A percentile compares a stretch with the other conserved stretches of the same genome.
Conservation (phyloP, 2,329 filamentous ascomycete genomes). For the Chrysoporthe cubensis region DNA sequence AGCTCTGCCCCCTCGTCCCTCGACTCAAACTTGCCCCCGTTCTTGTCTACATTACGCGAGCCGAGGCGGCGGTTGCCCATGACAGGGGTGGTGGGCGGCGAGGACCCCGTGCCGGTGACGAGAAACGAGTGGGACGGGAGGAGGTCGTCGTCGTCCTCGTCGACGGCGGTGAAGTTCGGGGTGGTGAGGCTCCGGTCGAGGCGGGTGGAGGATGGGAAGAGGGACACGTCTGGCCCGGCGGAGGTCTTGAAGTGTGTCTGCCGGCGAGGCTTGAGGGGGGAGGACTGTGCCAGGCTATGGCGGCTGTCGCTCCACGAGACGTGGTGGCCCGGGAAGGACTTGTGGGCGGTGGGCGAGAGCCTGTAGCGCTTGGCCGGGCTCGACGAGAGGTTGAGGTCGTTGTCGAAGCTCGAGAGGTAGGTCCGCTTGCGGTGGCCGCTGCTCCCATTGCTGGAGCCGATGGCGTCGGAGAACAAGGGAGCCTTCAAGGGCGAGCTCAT, state of each 20-base stretch:
- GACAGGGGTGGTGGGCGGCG: conserved; percentile 85
- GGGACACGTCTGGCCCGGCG: conserved; percentile 74
- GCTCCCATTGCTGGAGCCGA: conserved; percentile 71
- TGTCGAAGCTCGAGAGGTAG: conserved; percentile 63
- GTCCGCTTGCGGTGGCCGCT: conserved; percentile 68
- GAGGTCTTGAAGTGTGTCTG: conserved; percentile 75
- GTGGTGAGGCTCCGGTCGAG: conserved; percentile 66
- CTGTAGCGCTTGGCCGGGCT: conserved; percentile 73
- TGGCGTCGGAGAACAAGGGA: conserved; percentile 81
- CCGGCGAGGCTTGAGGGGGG: conserved; percentile 78
- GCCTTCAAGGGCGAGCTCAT: conserved; percentile 86
- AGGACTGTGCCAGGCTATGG: conserved; percentile 72
- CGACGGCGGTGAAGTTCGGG: conserved; percentile 64
- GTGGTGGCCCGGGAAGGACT: conserved; percentile 56
- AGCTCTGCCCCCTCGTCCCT: conserved; percentile 83
- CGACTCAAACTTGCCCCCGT: conserved; percentile 43
- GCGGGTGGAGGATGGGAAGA: conserved; percentile 73
- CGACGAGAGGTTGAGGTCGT: conserved; percentile 52
- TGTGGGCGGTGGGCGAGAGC: conserved; percentile 63
- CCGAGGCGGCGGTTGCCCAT: conserved; percentile 59
- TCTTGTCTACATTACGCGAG: conserved; percentile 51
- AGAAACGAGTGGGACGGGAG: conserved; percentile 78
- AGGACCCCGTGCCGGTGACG: conserved; percentile 59
- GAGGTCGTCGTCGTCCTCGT: conserved; percentile 83
- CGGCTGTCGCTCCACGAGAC: conserved; percentile 77